Evolutionary conservation across 352 stramenopile genomes (phyloP).

Genomic region (Thalassiosira delicatula): DNA sequence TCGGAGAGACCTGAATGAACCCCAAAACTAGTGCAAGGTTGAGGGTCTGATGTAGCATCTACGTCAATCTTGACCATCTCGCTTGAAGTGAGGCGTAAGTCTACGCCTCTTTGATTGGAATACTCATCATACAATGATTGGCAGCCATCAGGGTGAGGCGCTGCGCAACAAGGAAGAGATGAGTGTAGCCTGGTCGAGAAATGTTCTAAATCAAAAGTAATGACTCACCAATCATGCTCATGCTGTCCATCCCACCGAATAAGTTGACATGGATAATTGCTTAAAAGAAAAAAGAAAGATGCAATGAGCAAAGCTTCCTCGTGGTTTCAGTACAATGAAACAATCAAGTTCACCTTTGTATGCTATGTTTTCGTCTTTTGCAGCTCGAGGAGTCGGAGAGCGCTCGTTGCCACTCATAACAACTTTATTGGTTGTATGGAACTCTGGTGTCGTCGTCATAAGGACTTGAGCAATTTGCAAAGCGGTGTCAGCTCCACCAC

Average conservation of each 20-base stretch:
- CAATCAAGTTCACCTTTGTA: too few relatives aligned
- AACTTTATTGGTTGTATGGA: constrained; percentile 69
- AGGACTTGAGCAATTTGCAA: constrained; percentile 41
- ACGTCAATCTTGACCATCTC: constrained; percentile 35
- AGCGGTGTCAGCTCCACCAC: constrained; percentile 21
- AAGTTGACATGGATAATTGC: constrained; percentile 77
- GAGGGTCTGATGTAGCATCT: constrained; percentile 46
- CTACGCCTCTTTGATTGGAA: constrained; percentile 14
- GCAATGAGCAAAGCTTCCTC: too few relatives aligned
- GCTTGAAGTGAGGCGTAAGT: neutral
- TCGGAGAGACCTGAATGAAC: constrained; percentile 50
- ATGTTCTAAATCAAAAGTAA: neutral
- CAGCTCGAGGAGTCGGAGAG: neutral
- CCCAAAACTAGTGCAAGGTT: constrained; percentile 73
- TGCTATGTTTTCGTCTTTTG: constrained; percentile 26
- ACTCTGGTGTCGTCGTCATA: constrained; percentile 68
- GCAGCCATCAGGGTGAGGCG: constrained; percentile 41
- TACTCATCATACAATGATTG: constrained; percentile 55
- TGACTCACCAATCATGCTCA: constrained; percentile 74
- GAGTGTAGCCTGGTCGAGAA: neutral
- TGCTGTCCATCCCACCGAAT: constrained; percentile 66
- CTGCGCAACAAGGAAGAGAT: constrained; percentile 12
- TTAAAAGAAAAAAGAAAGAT: constrained; percentile 45
- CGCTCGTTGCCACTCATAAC: constrained; percentile 15
- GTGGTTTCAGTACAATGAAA: too few relatives aligned